These are phyloP conservation scores for Senna siamea DNA, from an alignment of 306 rosid species.

Conservation along the genomic window DNA sequence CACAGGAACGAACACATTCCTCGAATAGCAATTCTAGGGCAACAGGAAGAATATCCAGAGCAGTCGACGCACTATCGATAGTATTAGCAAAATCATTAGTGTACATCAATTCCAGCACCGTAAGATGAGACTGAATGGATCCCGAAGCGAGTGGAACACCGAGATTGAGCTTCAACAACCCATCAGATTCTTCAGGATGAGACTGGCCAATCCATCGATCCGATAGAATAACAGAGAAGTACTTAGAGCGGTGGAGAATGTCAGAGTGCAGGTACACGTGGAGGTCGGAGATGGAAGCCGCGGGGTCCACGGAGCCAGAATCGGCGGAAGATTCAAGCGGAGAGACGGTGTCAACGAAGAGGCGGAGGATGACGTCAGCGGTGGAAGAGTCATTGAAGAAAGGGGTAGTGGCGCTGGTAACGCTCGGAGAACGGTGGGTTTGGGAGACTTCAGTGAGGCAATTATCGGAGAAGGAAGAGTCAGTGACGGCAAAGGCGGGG, in stretches of 20 bases:
- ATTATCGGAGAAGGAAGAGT: slow-evolving; percentile 26
- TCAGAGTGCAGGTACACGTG: slow-evolving; percentile 58
- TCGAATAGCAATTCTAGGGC: slow-evolving; percentile 86
- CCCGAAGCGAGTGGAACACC: slow-evolving; percentile 50
- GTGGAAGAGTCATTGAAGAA: slow-evolving; percentile 55
- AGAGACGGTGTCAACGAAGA: slow-evolving; percentile 43
- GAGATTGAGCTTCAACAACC: slow-evolving; percentile 50
- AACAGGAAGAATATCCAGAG: slow-evolving; percentile 82
- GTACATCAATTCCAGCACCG: slow-evolving; percentile 74
- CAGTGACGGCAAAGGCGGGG: slow-evolving; percentile 32
- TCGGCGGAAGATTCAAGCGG: slow-evolving; percentile 36
- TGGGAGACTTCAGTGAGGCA: slow-evolving; percentile 34
- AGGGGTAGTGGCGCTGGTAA: neutral
- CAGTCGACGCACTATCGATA: slow-evolving; percentile 53
- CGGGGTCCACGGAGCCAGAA: slow-evolving; percentile 19
- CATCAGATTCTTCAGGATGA: neutral
- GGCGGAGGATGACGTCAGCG: slow-evolving; percentile 60
- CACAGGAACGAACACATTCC: slow-evolving; percentile 76
- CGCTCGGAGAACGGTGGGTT: neutral
- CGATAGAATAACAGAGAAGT: slow-evolving; percentile 65
- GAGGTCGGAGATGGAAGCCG: slow-evolving; percentile 37
- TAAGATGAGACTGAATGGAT: slow-evolving; percentile 55
- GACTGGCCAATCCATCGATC: slow-evolving; percentile 53
- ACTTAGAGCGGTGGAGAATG: slow-evolving; percentile 60
- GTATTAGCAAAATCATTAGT: slow-evolving; percentile 52